Conservation (phyloP, 257 asterid species). For the Thymus quinquecostatus region DNA sequence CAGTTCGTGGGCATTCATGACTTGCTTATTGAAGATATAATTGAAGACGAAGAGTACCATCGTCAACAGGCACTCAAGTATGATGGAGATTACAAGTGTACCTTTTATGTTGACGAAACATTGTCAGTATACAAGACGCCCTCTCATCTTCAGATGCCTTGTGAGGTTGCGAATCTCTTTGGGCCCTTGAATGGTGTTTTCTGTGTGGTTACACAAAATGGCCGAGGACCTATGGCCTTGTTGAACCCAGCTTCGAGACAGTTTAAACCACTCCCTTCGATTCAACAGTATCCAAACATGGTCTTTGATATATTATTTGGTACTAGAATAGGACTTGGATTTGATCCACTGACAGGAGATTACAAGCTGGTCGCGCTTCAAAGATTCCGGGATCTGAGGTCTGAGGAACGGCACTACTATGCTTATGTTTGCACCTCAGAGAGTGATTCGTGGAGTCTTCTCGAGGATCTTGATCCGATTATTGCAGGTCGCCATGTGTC, state of each 20-base stretch:
- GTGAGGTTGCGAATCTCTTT: conserved; percentile 30
- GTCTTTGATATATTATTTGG: background rate
- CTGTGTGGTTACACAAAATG: conserved; percentile 26
- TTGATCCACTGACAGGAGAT: conserved; percentile 39
- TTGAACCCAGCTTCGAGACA: conserved; percentile 53
- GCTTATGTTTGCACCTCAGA: conserved; percentile 43
- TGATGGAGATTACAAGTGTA: background rate
- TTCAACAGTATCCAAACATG: background rate
- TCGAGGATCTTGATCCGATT: conserved; percentile 37
- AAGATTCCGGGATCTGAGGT: conserved; percentile 22
- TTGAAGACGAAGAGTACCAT: background rate
- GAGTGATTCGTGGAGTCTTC: conserved; percentile 47
- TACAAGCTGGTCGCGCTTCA: conserved; percentile 46
- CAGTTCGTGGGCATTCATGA: background rate
- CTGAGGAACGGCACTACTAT: conserved; percentile 25
- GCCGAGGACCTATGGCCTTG: conserved; percentile 33
- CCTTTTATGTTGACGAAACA: background rate
- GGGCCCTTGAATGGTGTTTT: conserved; percentile 56
- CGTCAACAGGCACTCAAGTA: background rate
- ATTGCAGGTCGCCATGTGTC: conserved; percentile 28
- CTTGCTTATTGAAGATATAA: background rate
- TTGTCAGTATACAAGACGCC: background rate
- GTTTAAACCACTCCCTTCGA: conserved; percentile 40
- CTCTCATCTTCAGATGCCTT: conserved; percentile 21
- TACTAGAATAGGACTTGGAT: conserved; percentile 25